phyloP scores from a whole-genome alignment of 257 asterid species.

The Scutellaria baicalensis region DNA sequence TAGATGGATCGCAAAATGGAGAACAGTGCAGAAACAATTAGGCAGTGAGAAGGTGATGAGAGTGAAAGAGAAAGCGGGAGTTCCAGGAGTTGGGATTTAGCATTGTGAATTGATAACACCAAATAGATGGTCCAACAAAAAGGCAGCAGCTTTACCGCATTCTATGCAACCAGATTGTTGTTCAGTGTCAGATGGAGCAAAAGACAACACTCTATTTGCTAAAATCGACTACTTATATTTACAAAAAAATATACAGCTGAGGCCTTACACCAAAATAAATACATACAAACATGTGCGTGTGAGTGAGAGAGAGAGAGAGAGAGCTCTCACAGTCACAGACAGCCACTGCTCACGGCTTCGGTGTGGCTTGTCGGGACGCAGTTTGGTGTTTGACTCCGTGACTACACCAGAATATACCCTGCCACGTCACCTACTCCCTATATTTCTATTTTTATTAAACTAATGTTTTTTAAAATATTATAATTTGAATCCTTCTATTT shows the following conservation, averaged over 20 bases:
- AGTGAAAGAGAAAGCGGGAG: neutral
- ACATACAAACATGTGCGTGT: neutral
- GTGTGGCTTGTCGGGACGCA: conserved; percentile 36
- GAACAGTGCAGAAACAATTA: neutral
- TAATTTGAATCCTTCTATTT: too few relatives aligned
- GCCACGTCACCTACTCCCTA: neutral
- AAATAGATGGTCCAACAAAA: neutral
- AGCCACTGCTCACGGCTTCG: conserved; percentile 22
- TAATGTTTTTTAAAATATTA: too few relatives aligned
- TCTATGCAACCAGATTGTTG: neutral
- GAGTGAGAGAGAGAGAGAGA: neutral
- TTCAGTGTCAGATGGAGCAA: conserved; percentile 7
- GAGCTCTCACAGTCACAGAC: neutral
- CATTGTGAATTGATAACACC: conserved; percentile 7
- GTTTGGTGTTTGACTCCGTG: conserved; percentile 17
- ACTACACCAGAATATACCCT: neutral
- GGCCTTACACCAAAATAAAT: neutral
- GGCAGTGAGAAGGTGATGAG: neutral
- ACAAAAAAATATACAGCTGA: neutral
- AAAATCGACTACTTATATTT: neutral
- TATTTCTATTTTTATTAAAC: too few relatives aligned
- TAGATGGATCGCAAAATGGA: too few relatives aligned
- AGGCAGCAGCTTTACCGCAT: conserved; percentile 2
- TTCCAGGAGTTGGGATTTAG: conserved; percentile 10
- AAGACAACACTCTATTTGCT: neutral